Percentiles rank a stretch among this genome's conserved stretches.
Conservation (phyloP, 2,329 filamentous ascomycete genomes). For the Xylariaceae sp. region DNA sequence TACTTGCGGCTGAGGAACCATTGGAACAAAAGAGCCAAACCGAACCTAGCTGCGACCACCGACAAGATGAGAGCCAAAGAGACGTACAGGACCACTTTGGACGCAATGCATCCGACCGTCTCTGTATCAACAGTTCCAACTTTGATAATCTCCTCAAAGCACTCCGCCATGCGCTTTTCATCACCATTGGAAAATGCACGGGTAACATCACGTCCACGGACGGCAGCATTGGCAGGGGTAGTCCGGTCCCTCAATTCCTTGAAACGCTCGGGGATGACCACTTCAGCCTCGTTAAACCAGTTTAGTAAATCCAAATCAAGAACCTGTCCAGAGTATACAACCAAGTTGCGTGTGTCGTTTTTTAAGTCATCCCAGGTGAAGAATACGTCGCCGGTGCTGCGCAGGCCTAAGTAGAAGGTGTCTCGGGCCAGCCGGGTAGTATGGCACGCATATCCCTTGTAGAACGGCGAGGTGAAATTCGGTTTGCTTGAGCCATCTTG, state of each 20-base stretch:
- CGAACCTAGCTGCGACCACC: slow-evolving; percentile 79
- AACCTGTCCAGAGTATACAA: slow-evolving; percentile 92
- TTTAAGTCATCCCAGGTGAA: slow-evolving; percentile 93
- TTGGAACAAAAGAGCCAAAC: slow-evolving; percentile 86
- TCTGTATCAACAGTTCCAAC: slow-evolving; percentile 95
- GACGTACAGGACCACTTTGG: slow-evolving; percentile 92
- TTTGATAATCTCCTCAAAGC: slow-evolving; percentile 89
- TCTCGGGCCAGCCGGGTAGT: slow-evolving; percentile 64
- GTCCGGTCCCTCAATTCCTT: slow-evolving; percentile 68
- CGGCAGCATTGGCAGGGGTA: slow-evolving; percentile 51
- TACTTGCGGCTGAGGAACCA: slow-evolving; percentile 92
- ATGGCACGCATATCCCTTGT: slow-evolving; percentile 84
- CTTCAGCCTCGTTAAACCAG: slow-evolving; percentile 84
- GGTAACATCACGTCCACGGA: slow-evolving; percentile 84
- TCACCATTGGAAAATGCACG: slow-evolving; percentile 72
- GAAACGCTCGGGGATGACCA: slow-evolving; percentile 70
- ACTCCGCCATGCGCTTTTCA: slow-evolving; percentile 79
- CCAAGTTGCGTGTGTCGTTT: slow-evolving; percentile 81
- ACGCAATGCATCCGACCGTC: slow-evolving; percentile 94
- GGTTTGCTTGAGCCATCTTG: slow-evolving; percentile 81
- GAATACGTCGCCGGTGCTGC: slow-evolving; percentile 76
- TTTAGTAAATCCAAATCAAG: slow-evolving; percentile 81
- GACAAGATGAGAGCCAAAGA: slow-evolving; percentile 87
- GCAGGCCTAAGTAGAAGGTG: slow-evolving; percentile 66
- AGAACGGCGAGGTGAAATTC: slow-evolving; percentile 69